Percentiles rank a stretch among this genome's conserved stretches.
Conservation (phyloP, 2,329 filamentous ascomycete genomes). For the Talaromyces sp. region DNA sequence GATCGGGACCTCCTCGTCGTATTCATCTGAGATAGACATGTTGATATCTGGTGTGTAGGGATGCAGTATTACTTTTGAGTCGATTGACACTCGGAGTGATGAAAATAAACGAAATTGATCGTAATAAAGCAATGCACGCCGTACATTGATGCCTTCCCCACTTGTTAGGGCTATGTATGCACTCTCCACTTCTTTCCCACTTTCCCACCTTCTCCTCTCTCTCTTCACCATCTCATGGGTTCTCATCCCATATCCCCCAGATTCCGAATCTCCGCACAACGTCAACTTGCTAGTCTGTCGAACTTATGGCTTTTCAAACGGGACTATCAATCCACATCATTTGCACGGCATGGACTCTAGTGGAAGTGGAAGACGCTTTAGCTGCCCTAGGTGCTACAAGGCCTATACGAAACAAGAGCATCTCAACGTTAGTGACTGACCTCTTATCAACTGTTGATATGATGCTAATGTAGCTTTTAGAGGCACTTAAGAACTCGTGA, state of each 20-base stretch:
- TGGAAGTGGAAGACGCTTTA: conserved; percentile 21
- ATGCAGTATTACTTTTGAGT: background rate
- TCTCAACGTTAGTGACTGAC: conserved; percentile 21
- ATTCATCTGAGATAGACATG: background rate
- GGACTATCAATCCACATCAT: background rate
- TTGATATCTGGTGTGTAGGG: background rate
- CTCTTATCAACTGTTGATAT: background rate
- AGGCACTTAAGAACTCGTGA: background rate
- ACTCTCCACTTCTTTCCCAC: background rate
- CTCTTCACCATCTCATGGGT: background rate
- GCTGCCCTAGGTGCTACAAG: conserved; percentile 22
- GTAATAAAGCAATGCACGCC: background rate
- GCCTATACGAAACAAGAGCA: conserved; percentile 26
- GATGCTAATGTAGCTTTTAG: background rate
- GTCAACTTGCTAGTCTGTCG: background rate
- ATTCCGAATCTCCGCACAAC: background rate
- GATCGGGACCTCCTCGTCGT: background rate
- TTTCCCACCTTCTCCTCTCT: background rate
- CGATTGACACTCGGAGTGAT: background rate
- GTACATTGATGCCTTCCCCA: background rate
- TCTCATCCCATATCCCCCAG: background rate
- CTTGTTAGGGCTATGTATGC: background rate
- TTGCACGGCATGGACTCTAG: background rate
- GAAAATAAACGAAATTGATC: background rate
- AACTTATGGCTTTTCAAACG: background rate